Base-by-base conservation (phyloP, 2,329 filamentous ascomycete species). In the Teratosphaeria destructans region DNA sequence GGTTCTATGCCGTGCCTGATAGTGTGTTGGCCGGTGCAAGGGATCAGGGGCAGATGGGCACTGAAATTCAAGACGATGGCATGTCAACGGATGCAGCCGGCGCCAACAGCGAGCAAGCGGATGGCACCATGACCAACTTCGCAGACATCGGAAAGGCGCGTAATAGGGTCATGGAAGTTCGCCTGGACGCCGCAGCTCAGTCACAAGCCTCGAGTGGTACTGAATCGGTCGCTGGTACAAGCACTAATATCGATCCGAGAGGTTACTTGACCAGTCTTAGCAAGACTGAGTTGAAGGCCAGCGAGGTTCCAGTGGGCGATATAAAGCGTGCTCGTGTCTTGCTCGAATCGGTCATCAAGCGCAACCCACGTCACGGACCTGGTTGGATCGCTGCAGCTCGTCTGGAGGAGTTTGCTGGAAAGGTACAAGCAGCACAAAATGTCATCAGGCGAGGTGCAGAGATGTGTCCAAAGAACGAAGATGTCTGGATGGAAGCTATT, bases 121-220 rank as follows among this genome's bases (percentile, higher is more conserved):
- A 96, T 69, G 92, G 93, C 2, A 95, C 91, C 1, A 94, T 96
- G 84, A 99, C 93, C 11, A 96, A 99, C 72, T 99, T 99, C 72
- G 93, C 93, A 53, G 89, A 96, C 73, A 97, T 99, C 63, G 94
- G 95, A 75, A 91, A 92, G 53, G 95, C 94, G 23, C 86, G 94
- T 77, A 90, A 96, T 77, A 96, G 96, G 75, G 94, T 96, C 49
- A 82, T 99, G 57, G 88, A 96, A 72, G 93, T 95, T n/a, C 86
- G 90, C 66, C 80, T 99, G 52, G 93, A 97, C 68, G 89, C 95
- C 71, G 92, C 91, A 7, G 92, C 90, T 4, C 83, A 87, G 64
- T 65, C 67, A 12, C 65, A 68, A 56, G 57, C 56, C 4, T 85
- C 81, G 23, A 84, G 86, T 32, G 85, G 82, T 19, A 86, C 83